Evolutionary conservation across 352 stramenopile species (phyloP).

Genomic region (Phytophthora idaei): DNA sequence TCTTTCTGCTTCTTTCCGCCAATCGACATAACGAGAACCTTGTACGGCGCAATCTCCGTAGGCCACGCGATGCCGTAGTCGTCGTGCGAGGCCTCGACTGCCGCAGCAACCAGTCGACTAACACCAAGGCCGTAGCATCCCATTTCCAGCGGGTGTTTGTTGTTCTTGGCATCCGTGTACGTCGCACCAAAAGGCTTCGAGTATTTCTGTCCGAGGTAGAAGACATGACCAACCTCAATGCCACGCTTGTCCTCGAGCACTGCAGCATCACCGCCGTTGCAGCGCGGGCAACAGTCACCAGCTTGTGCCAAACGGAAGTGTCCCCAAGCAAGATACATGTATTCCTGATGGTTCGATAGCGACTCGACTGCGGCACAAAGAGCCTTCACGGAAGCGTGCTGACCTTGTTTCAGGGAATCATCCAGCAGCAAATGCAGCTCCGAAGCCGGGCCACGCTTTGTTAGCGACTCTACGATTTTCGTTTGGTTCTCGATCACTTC

Average conservation of each 20-base stretch:
- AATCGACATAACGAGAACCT: conserved; percentile 81
- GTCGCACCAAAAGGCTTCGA: conserved; percentile 79
- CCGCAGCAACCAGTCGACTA: conserved; percentile 75
- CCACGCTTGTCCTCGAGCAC: conserved; percentile 74
- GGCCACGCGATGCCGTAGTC: conserved; percentile 84
- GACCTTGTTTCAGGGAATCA: conserved; percentile 52
- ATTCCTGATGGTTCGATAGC: conserved; percentile 22
- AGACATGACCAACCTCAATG: conserved; percentile 91
- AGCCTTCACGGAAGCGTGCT: conserved; percentile 19
- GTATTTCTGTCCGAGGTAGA: conserved; percentile 91
- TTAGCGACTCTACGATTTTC: conserved; percentile 32
- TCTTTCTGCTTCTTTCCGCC: conserved; percentile 64
- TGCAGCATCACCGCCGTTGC: conserved; percentile 31
- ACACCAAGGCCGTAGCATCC: conserved; percentile 90
- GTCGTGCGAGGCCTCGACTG: conserved; percentile 85
- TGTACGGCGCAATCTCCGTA: conserved; percentile 77
- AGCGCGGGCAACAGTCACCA: conserved; percentile 69
- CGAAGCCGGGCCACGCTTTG: conserved; percentile 4
- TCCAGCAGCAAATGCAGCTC: conserved; percentile 72
- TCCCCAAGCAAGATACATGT: conserved; percentile 33
- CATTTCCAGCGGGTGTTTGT: conserved; percentile 82
- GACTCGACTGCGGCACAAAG: conserved; percentile 24
- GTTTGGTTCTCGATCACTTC: conserved; percentile 42
- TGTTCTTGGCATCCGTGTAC: conserved; percentile 53
- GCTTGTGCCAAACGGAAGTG: conserved; percentile 72